Conservation (phyloP, 2,329 filamentous ascomycete species). For the Phialophora expanda region DNA sequence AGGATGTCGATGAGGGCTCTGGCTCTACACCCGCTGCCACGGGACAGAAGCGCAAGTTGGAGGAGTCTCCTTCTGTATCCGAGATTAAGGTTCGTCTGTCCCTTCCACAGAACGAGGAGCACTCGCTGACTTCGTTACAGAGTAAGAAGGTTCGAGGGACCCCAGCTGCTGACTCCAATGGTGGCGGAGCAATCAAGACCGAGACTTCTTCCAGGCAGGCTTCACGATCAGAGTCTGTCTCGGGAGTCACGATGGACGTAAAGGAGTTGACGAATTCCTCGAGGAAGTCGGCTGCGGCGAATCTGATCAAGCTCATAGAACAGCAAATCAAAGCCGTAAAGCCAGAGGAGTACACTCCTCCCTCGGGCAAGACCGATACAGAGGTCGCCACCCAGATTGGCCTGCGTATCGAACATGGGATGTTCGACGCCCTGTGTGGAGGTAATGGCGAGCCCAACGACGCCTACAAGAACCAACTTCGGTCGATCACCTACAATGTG, state of each 20-base stretch:
- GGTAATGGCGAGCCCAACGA: slow-evolving; percentile 59
- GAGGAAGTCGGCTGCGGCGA: slow-evolving; percentile 72
- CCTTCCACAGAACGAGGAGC: background rate
- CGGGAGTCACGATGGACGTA: slow-evolving; percentile 45
- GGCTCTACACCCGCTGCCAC: slow-evolving; percentile 31
- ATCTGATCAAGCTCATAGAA: slow-evolving; percentile 71
- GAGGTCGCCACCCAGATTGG: slow-evolving; percentile 72
- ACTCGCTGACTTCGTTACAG: slow-evolving; percentile 40
- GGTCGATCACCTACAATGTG: slow-evolving; percentile 81
- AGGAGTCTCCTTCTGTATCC: slow-evolving; percentile 45
- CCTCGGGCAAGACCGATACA: slow-evolving; percentile 67
- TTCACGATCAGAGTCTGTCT: slow-evolving; percentile 43
- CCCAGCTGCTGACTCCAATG: slow-evolving; percentile 32
- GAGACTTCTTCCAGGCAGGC: slow-evolving; percentile 41
- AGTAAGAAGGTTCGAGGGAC: slow-evolving; percentile 40
- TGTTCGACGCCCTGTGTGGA: slow-evolving; percentile 60
- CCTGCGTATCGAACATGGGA: slow-evolving; percentile 76
- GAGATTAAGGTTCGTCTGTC: slow-evolving; percentile 34
- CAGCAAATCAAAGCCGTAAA: slow-evolving; percentile 72
- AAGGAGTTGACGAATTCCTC: slow-evolving; percentile 63
- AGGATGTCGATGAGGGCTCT: slow-evolving; percentile 44
- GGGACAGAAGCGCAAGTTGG: slow-evolving; percentile 53
- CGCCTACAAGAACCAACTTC: slow-evolving; percentile 68
- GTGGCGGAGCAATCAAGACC: slow-evolving; percentile 39
- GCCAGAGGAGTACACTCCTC: slow-evolving; percentile 65